A percentile compares a stretch with the other conserved stretches of the same genome.
Evolutionary conservation across 345 rosid genomes (phyloP).

Genomic region (Sonneratia alba): DNA sequence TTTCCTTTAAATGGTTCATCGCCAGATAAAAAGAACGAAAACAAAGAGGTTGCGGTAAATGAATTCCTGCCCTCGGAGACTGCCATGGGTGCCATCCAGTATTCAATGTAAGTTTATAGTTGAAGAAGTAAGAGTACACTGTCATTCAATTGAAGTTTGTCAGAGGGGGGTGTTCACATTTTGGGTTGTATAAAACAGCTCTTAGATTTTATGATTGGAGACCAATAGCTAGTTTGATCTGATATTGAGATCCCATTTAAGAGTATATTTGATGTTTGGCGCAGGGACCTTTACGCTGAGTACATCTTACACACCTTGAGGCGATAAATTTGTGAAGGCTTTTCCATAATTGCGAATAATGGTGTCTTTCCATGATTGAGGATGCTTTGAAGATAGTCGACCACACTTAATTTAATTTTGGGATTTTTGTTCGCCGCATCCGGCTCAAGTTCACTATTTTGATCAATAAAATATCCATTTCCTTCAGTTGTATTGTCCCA

Average conservation of each 20-base stretch:
- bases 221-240: background rate
- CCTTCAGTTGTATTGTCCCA: too few species aligned
- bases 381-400: background rate
- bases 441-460: too few species aligned
- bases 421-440: too few species aligned
- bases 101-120: conserved; percentile 62
- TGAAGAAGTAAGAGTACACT: background rate
- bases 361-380: background rate
- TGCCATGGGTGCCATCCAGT: conserved; percentile 71
- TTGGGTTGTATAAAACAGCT: background rate
- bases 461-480: too few species aligned
- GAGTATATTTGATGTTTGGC: conserved; percentile 5
- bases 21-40: conserved; percentile 91
- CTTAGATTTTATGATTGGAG: background rate
- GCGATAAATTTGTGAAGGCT: conserved; percentile 1
- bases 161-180: background rate
- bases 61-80: conserved; percentile 62
- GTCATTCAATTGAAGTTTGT: too few species aligned
- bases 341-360: background rate
- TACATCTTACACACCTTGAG: conserved; percentile 27
- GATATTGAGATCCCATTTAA: background rate
- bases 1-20: conserved; percentile 12
- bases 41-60: conserved; percentile 92
- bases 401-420: background rate
- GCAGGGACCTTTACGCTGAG: conserved; percentile 90